phyloP scores from a whole-genome alignment of 305 asterid species.

The Solanum hybrid region DNA sequence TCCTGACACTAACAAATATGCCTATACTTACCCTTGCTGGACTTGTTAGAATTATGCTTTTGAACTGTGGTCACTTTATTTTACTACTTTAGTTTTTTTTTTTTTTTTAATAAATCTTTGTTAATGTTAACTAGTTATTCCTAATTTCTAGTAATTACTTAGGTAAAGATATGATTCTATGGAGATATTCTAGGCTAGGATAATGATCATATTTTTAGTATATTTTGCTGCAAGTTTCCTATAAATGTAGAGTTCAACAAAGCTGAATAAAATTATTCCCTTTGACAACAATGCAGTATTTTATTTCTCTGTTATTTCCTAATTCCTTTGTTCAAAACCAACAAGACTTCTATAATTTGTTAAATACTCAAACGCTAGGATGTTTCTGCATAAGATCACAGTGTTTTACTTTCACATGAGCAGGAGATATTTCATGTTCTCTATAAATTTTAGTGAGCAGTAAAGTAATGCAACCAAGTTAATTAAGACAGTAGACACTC shows the following conservation, averaged over 20 bases:
- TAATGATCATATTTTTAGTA: not conserved
- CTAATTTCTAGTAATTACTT: not conserved
- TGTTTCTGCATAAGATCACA: not conserved
- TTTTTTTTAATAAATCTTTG: too few relatives aligned
- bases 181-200: not conserved
- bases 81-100: not conserved
- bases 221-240: not conserved
- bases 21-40: not conserved
- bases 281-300: not conserved
- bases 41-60: not conserved
- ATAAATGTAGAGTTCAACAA: not conserved
- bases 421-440: not conserved
- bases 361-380: not conserved
- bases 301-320: not conserved
- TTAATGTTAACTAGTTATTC: not conserved
- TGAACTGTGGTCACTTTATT: not conserved
- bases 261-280: not conserved
- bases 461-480: not conserved
- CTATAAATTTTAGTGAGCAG: not conserved
- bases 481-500: not conserved
- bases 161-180: not conserved
- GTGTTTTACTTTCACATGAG: not conserved
- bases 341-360: not conserved
- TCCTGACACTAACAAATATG: not conserved
- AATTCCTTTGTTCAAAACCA: not conserved